phyloP scores from a whole-genome alignment of 148 eudicot genomes.

The Chenopodium suecicum region DNA sequence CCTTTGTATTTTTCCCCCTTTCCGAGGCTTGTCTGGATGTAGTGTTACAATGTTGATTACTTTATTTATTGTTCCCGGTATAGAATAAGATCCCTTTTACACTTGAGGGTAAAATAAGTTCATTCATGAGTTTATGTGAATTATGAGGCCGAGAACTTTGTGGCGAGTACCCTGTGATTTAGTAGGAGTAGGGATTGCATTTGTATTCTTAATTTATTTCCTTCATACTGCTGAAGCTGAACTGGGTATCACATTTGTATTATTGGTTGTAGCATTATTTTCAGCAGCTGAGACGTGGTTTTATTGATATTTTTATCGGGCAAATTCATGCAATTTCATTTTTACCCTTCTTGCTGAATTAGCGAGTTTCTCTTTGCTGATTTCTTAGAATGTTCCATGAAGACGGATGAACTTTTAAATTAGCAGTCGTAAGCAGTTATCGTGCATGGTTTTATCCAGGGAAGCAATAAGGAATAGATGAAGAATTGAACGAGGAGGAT shows the following conservation, averaged over 20 bases:
- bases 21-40: slow-evolving; percentile 19
- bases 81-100: slow-evolving; percentile 22
- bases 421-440: too few species aligned
- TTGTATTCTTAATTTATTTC: slow-evolving; percentile 32
- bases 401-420: too few species aligned
- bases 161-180: slow-evolving; percentile 11
- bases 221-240: slow-evolving; percentile 7
- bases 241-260: slow-evolving; percentile 5
- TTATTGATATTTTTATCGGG: background rate
- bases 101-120: slow-evolving; percentile 19
- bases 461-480: too few species aligned
- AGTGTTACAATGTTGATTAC: slow-evolving; percentile 10
- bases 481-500: too few species aligned
- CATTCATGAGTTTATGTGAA: slow-evolving; percentile 24
- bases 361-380: too few species aligned
- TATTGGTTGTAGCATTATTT: slow-evolving; percentile 3
- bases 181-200: slow-evolving; percentile 21
- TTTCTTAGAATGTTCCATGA: too few species aligned
- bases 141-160: slow-evolving; percentile 22
- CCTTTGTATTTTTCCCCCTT: slow-evolving; percentile 9
- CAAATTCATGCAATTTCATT: too few species aligned
- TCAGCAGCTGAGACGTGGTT: background rate
- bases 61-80: slow-evolving; percentile 19
- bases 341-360: too few species aligned
- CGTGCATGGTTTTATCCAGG: too few species aligned